Conservation (phyloP, 2,329 filamentous ascomycete species). For the Aspergillus hortae region DNA sequence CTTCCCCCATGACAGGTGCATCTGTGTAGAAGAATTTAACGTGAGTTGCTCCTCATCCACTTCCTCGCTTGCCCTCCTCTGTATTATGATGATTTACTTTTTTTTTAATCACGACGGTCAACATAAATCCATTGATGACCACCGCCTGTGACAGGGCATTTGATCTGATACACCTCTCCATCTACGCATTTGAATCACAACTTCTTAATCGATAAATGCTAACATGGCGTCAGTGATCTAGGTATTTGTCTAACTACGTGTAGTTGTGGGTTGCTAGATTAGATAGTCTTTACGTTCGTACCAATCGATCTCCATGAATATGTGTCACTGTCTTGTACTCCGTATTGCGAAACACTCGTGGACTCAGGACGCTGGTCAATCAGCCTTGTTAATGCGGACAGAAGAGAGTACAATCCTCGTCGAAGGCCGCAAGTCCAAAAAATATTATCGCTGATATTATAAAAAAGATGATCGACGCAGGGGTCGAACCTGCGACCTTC, state of each 20-base stretch:
- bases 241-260: neutral
- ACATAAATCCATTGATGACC: conserved; percentile 80
- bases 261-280: too few relatives aligned
- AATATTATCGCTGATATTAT: too few relatives aligned
- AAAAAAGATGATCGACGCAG: neutral
- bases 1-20: neutral
- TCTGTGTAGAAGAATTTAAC: conserved; percentile 2
- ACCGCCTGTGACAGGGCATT: conserved; percentile 69
- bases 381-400: too few relatives aligned
- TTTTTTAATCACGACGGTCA: conserved; percentile 79
- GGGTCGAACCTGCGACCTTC: neutral
- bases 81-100: conserved; percentile 61
- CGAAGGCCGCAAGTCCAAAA: too few relatives aligned
- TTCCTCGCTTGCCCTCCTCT: conserved; percentile 26
- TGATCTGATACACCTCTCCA: conserved; percentile 25
- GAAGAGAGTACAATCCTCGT: too few relatives aligned
- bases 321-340: too few relatives aligned
- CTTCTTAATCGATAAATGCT: conserved; percentile 1
- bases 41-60: conserved; percentile 17
- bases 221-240: conserved; percentile 7
- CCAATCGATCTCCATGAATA: too few relatives aligned
- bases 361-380: too few relatives aligned
- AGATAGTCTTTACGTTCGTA: too few relatives aligned
- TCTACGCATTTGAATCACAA: conserved; percentile 4
- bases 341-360: too few relatives aligned